Percentiles rank a stretch among this genome's conserved stretches.
Evolutionary conservation across 495 filamentous ascomycete species (phyloP).

Genomic region (Hyaloscypha bicolor): DNA sequence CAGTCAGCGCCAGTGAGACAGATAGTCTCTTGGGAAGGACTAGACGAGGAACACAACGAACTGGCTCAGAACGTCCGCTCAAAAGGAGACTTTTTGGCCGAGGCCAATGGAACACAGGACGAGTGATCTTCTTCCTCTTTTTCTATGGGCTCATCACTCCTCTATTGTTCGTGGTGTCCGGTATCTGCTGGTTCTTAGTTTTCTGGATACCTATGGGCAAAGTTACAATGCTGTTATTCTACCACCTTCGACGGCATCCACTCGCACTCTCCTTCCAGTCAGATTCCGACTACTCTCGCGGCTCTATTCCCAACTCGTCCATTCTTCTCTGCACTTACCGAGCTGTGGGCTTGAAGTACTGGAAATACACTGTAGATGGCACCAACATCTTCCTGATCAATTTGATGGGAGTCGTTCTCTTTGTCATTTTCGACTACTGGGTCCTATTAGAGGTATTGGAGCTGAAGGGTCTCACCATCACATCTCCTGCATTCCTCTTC

Average conservation of each 20-base stretch:
- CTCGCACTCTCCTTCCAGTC: slow-evolving; percentile 91
- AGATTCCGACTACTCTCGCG: slow-evolving; percentile 73
- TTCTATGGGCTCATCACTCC: slow-evolving; percentile 95
- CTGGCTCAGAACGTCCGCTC: slow-evolving; percentile 48
- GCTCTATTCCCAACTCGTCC: slow-evolving; percentile 71
- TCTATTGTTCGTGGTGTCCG: slow-evolving; percentile 81
- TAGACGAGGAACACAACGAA: slow-evolving; percentile 40
- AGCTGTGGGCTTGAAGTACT: slow-evolving; percentile 91
- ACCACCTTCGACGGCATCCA: slow-evolving; percentile 91
- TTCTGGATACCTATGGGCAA: slow-evolving; percentile 99
- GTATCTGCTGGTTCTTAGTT: slow-evolving; percentile 92
- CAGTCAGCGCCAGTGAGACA: slow-evolving; percentile 74
- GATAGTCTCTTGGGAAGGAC: slow-evolving; percentile 84
- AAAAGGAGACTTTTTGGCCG: slow-evolving; percentile 93
- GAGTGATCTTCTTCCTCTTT: slow-evolving; percentile 93
- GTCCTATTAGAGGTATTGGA: slow-evolving; percentile 69
- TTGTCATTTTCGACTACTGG: slow-evolving; percentile 91
- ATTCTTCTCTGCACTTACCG: slow-evolving; percentile 97
- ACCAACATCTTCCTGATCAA: slow-evolving; percentile 99
- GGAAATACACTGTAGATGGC: slow-evolving; percentile 98
- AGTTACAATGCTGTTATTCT: slow-evolving; percentile 84
- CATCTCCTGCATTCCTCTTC: slow-evolving; percentile 83
- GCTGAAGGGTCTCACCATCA: slow-evolving; percentile 65
- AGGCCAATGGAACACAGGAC: slow-evolving; percentile 91
- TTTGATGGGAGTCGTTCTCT: slow-evolving; percentile 83